phyloP scores from a whole-genome alignment of 768 basidiomycete genomes.

The Trametes meyenii region DNA sequence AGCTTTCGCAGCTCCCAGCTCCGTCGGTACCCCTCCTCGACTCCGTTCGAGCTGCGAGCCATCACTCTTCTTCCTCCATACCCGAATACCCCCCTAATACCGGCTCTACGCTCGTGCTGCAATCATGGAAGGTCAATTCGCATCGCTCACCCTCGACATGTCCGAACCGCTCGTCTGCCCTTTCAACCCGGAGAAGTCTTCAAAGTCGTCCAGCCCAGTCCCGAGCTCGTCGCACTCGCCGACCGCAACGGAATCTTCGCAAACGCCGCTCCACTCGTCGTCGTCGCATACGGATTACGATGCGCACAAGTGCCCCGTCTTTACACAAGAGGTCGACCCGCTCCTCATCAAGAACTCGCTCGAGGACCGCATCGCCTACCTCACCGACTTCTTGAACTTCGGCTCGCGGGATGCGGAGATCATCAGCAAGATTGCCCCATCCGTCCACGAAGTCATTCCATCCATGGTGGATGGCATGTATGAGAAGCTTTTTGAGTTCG shows the following conservation, averaged over 20 bases:
- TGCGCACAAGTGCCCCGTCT: conserved; percentile 21
- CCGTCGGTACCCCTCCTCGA: background rate
- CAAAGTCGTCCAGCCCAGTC: conserved; percentile 9
- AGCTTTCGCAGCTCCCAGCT: conserved; percentile 1
- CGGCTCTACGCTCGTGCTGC: background rate
- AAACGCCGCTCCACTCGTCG: conserved; percentile 17
- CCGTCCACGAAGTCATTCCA: conserved; percentile 48
- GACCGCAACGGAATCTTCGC: conserved; percentile 18
- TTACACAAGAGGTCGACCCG: conserved; percentile 33
- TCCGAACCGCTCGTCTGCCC: conserved; percentile 23
- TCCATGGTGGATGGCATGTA: conserved; percentile 49
- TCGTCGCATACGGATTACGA: conserved; percentile 18
- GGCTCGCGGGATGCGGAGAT: conserved; percentile 44
- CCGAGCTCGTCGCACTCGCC: conserved; percentile 17
- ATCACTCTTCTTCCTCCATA: conserved; percentile 8
- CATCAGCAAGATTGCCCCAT: conserved; percentile 43
- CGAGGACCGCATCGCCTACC: conserved; percentile 44
- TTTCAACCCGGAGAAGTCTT: conserved; percentile 14
- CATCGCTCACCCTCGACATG: conserved; percentile 10
- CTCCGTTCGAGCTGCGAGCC: background rate
- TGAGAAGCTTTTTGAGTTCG: conserved; percentile 48
- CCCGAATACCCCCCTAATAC: conserved; percentile 6
- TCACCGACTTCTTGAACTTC: conserved; percentile 50
- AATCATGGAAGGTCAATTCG: conserved; percentile 16
- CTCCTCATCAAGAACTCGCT: conserved; percentile 37